A percentile compares a stretch with the other conserved stretches of the same genome.
Evolutionary conservation across 1,284 basidiomycete genomes (phyloP).

Genomic region (Malassezia cuniculi): DNA sequence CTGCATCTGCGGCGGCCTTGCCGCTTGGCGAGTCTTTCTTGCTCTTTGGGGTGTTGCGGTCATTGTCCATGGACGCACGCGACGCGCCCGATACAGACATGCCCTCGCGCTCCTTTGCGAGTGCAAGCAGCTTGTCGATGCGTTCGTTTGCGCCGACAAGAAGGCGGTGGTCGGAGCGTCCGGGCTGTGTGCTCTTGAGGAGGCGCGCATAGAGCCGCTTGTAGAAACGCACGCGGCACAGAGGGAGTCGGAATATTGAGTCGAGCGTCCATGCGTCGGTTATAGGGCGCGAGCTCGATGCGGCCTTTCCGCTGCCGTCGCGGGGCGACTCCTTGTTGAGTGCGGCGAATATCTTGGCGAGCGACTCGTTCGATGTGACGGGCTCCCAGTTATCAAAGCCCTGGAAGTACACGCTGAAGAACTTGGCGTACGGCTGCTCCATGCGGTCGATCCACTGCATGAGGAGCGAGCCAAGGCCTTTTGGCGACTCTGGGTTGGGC

Average conservation of each 20-base stretch:
- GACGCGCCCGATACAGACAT: constrained; percentile 23
- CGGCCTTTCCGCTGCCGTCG: constrained; percentile 20
- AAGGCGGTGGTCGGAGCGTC: constrained; percentile 72
- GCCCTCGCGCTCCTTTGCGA: constrained; percentile 47
- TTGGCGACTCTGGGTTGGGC: constrained; percentile 79
- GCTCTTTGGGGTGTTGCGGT: too few species aligned
- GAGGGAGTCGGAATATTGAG: constrained; percentile 71
- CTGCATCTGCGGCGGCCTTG: too few species aligned
- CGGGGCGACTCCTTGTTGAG: constrained; percentile 51
- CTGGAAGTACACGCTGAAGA: constrained; percentile 58
- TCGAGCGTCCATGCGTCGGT: constrained; percentile 64
- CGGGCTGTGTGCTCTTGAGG: constrained; percentile 73
- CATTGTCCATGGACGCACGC: too few species aligned
- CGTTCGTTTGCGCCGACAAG: constrained; percentile 68
- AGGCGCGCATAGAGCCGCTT: constrained; percentile 76
- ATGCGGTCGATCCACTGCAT: constrained; percentile 76
- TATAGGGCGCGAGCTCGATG: constrained; percentile 22
- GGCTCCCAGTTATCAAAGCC: constrained; percentile 75
- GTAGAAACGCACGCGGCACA: constrained; percentile 75
- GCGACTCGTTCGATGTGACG: constrained; percentile 61
- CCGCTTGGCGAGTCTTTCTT: too few species aligned
- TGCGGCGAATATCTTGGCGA: constrained; percentile 57
- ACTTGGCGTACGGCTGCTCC: constrained; percentile 70
- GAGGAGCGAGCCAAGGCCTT: constrained; percentile 81
- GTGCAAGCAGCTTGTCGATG: constrained; percentile 60